A percentile compares a stretch with the other conserved stretches of the same genome.
These are phyloP conservation scores for Wickerhamomyces xylosicus DNA, from an alignment of 805 yeast genomes.

Conservation along the genomic window DNA sequence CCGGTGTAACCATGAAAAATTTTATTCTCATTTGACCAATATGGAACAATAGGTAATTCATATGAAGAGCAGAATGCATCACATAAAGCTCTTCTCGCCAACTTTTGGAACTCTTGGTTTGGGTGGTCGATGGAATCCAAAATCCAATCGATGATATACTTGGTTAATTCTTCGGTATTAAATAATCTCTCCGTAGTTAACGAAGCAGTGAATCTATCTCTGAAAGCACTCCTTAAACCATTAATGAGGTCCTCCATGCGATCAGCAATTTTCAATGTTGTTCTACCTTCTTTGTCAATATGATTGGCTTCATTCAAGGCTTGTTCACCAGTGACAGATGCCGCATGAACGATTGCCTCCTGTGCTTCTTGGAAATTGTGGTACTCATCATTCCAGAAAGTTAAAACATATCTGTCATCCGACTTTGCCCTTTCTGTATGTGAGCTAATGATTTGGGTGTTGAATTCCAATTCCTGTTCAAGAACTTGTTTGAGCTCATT, in stretches of 20 bases:
- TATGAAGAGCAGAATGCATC: conserved; percentile 28
- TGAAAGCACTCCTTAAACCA: conserved; percentile 29
- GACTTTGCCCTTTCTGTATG: background rate
- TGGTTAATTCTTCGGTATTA: conserved; percentile 35
- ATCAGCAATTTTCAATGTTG: conserved; percentile 29
- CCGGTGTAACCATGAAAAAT: conserved; percentile 7
- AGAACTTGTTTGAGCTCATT: conserved; percentile 1
- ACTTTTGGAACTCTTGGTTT: conserved; percentile 25
- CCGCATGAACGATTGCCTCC: conserved; percentile 30
- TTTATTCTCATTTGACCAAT: conserved; percentile 12
- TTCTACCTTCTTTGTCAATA: conserved; percentile 41
- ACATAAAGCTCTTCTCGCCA: conserved; percentile 32
- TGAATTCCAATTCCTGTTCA: conserved; percentile 2
- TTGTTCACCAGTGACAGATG: conserved; percentile 15
- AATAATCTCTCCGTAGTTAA: conserved; percentile 41
- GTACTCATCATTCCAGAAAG: conserved; percentile 74
- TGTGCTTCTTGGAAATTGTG: conserved; percentile 52
- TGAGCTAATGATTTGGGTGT: conserved; percentile 3
- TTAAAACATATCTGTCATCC: conserved; percentile 30
- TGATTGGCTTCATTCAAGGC: conserved; percentile 30
- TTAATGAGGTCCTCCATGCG: conserved; percentile 19
- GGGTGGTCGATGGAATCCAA: conserved; percentile 28
- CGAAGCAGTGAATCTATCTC: conserved; percentile 45
- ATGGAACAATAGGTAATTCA: conserved; percentile 9
- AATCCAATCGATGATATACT: conserved; percentile 42